Conservation (phyloP, 768 basidiomycete genomes). For the Russula virescens region DNA sequence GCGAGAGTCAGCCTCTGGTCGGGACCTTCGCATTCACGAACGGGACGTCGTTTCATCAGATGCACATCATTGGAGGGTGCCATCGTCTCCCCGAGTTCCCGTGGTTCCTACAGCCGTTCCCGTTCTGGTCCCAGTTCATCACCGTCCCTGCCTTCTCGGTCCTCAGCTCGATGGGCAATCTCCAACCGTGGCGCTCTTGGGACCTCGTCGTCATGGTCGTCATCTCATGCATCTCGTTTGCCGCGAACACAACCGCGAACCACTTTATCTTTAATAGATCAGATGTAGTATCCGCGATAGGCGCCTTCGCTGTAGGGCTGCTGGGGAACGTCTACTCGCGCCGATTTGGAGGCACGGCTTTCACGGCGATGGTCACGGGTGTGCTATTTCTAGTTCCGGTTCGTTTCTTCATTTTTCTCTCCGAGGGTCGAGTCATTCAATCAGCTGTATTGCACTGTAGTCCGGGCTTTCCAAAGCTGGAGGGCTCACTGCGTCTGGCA, state of each 20-base stretch:
- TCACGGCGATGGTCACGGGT: slow-evolving; percentile 88
- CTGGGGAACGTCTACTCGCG: slow-evolving; percentile 76
- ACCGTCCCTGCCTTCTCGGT: slow-evolving; percentile 71
- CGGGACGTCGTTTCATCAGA: slow-evolving; percentile 38
- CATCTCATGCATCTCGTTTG: slow-evolving; percentile 73
- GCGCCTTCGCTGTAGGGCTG: slow-evolving; percentile 71
- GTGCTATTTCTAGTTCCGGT: slow-evolving; percentile 82
- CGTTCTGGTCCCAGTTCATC: slow-evolving; percentile 63
- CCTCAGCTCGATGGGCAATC: slow-evolving; percentile 63
- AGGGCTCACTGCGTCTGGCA: slow-evolving; percentile 76
- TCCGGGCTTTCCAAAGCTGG: slow-evolving; percentile 81
- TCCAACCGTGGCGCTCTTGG: slow-evolving; percentile 64
- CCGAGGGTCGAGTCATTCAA: slow-evolving; percentile 7
- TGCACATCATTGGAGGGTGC: slow-evolving; percentile 54
- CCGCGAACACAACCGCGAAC: slow-evolving; percentile 72
- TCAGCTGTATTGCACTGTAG: slow-evolving; percentile 32
- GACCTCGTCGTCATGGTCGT: slow-evolving; percentile 77
- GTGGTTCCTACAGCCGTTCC: slow-evolving; percentile 78
- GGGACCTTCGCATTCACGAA: slow-evolving; percentile 66
- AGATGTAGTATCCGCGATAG: slow-evolving; percentile 76
- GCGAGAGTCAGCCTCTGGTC: slow-evolving; percentile 37
- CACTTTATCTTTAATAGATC: slow-evolving; percentile 78
- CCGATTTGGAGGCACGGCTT: slow-evolving; percentile 76
- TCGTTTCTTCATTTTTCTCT: slow-evolving; percentile 29
- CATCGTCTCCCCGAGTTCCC: slow-evolving; percentile 56